Evolutionary conservation across 352 stramenopile species (phyloP), one percentile per base, ranked within the genome.

Genomic region (Plasmopara muralis): DNA sequence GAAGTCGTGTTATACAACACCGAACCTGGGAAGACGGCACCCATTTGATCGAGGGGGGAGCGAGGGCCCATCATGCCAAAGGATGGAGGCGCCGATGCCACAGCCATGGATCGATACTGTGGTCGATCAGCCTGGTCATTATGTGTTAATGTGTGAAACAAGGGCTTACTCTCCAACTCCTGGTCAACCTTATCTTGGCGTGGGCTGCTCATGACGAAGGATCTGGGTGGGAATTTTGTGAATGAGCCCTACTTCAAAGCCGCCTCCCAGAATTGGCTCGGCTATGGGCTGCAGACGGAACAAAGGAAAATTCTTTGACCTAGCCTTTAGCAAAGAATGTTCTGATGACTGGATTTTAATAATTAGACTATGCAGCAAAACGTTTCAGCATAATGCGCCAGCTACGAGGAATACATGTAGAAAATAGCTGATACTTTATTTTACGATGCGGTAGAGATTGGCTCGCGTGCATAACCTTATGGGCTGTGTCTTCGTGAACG

Each of bases 121-220:
- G 68, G 43, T 20, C 67, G 38, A 47, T 85, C 74, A 4, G 65
- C 51, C 43, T 78, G 54, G 6, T 87, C 74, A 48, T 77, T 66
- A 35, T 70, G 63, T 13, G 53, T 60, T 25, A 88, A 34, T 12
- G 60, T 68, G 39, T 51, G 48, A 55, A 74, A 85, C 33, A 62
- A 43, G 66, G 72, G 90, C 41, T 96, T 89, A 51, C 89, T 77
- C 41, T 85, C 84, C 59, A 89, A 74, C 40, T 55, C 42, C 40
- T 63, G 53, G 38, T 68, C 52, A 66, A 68, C 60, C 49, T 78
- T 60, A 39, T 64, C 58, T 49, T 61, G 45, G 39, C 61, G 51
- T 29, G 61, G 62, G 42, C 57, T 70, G 28, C 62, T 66, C 62
- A 70, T 70, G 20, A 29, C 31, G 49, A 30, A n/a, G 14, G 43